phyloP scores from a whole-genome alignment of 306 rosid genomes.

The Crotalaria pallida region DNA sequence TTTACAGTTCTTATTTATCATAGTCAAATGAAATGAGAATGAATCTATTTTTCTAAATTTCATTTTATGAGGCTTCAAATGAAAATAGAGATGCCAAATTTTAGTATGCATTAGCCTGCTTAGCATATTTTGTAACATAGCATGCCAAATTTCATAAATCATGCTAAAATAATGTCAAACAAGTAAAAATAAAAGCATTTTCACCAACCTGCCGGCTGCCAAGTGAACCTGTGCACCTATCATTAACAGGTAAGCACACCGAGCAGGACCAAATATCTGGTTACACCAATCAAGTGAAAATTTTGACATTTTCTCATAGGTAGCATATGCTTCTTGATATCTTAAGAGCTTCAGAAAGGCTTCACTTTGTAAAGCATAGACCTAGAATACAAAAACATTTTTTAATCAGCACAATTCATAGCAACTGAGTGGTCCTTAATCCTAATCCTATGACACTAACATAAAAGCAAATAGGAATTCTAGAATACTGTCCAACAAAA shows the following conservation, averaged over 20 bases:
- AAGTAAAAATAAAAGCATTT: background rate
- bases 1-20: background rate
- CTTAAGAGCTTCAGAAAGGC: slow-evolving; percentile 67
- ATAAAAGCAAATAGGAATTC: background rate
- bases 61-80: background rate
- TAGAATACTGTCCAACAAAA: background rate
- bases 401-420: slow-evolving; percentile 9
- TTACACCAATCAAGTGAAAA: slow-evolving; percentile 46
- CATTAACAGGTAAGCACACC: slow-evolving; percentile 46
- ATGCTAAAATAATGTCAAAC: background rate
- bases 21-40: background rate
- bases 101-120: background rate
- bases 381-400: slow-evolving; percentile 29
- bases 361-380: slow-evolving; percentile 80
- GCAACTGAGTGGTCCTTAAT: background rate
- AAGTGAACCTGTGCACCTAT: slow-evolving; percentile 53
- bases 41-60: background rate
- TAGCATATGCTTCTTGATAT: slow-evolving; percentile 62
- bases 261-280: slow-evolving; percentile 49
- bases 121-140: background rate
- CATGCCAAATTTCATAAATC: background rate
- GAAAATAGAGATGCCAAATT: background rate
- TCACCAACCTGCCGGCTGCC: slow-evolving; percentile 78
- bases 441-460: background rate
- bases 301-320: slow-evolving; percentile 53